phyloP scores from a whole-genome alignment of 23 red algal species.

The Gracilaria domingensis region DNA sequence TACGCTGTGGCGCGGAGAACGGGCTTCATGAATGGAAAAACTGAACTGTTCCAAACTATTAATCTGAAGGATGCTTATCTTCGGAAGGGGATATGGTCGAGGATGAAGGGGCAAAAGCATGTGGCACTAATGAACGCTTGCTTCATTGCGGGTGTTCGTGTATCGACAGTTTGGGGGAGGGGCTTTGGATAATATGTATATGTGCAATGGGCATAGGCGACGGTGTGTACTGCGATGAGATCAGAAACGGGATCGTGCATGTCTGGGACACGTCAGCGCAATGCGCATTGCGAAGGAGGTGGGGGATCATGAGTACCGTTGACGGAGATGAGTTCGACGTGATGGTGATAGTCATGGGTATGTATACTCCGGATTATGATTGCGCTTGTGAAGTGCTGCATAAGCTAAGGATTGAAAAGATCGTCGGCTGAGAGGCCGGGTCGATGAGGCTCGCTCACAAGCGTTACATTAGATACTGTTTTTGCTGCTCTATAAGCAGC shows the following conservation, averaged over 20 bases:
- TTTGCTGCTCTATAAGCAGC: too few species aligned
- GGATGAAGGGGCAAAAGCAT: conserved; percentile 64
- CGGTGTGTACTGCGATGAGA: conserved; percentile 76
- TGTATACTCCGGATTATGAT: conserved; percentile 59
- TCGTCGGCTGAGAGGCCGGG: neutral
- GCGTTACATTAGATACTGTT: too few species aligned
- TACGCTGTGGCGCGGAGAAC: conserved; percentile 58
- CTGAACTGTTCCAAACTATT: conserved; percentile 42
- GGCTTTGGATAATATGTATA: conserved; percentile 89
- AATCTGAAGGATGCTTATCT: conserved; percentile 80
- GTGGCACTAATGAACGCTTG: conserved; percentile 59
- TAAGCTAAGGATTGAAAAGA: neutral
- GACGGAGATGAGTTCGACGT: conserved; percentile 45
- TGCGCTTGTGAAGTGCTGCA: conserved; percentile 25
- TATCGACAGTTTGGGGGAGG: conserved; percentile 79
- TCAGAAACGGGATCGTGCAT: conserved; percentile 60
- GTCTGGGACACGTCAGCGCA: conserved; percentile 94
- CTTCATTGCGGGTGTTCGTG: conserved; percentile 60
- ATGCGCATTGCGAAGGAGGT: conserved; percentile 86
- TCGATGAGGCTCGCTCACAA: too few species aligned
- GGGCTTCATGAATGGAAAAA: conserved; percentile 80
- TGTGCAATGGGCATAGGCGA: conserved; percentile 86
- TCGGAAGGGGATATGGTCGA: conserved; percentile 88
- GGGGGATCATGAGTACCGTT: conserved; percentile 61
- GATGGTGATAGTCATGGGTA: conserved; percentile 58